A percentile compares a stretch with the other conserved stretches of the same genome.
Conservation (phyloP, 805 yeast genomes). For the Wickerhamomyces rabaulensis region DNA sequence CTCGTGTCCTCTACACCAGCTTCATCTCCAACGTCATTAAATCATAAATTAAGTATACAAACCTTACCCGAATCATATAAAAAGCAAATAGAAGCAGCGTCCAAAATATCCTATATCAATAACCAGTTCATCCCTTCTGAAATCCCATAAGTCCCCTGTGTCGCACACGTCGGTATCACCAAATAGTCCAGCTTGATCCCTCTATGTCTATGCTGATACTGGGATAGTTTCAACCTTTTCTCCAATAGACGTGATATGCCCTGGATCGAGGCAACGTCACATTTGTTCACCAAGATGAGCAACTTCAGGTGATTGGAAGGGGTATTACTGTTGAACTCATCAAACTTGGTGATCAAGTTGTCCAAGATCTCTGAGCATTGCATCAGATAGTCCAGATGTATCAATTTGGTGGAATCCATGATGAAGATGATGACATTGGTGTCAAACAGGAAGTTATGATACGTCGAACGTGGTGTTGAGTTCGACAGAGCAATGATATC, state of each 20-base stretch:
- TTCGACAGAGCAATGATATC: slow-evolving; percentile 17
- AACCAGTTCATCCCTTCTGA: slow-evolving; percentile 24
- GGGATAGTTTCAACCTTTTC: slow-evolving; percentile 6
- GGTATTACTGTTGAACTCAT: slow-evolving; percentile 2
- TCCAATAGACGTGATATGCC: slow-evolving; percentile 10
- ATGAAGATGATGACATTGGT: slow-evolving; percentile 15
- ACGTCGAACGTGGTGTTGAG: slow-evolving; percentile 14
- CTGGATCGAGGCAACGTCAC: slow-evolving; percentile 8
- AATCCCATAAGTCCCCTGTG: slow-evolving; percentile 16
- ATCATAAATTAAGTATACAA: slow-evolving; percentile 6
- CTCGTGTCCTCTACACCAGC: slow-evolving; percentile 25
- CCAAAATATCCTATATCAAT: slow-evolving; percentile 19
- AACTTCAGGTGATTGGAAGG: slow-evolving; percentile 8
- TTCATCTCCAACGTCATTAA: neutral
- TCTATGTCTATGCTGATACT: neutral
- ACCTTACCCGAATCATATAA: slow-evolving; percentile 25
- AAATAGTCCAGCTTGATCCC: slow-evolving; percentile 7
- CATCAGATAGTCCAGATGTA: slow-evolving; percentile 8
- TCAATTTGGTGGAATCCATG: slow-evolving; percentile 15
- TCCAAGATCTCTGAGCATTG: slow-evolving; percentile 4
- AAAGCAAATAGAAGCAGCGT: slow-evolving; percentile 21
- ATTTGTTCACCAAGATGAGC: slow-evolving; percentile 17
- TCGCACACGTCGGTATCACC: slow-evolving; percentile 15
- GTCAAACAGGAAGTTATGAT: slow-evolving; percentile 17
- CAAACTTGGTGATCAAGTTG: neutral